Conservation (phyloP, 257 asterid genomes). For the Nicotiana attenuata region DNA sequence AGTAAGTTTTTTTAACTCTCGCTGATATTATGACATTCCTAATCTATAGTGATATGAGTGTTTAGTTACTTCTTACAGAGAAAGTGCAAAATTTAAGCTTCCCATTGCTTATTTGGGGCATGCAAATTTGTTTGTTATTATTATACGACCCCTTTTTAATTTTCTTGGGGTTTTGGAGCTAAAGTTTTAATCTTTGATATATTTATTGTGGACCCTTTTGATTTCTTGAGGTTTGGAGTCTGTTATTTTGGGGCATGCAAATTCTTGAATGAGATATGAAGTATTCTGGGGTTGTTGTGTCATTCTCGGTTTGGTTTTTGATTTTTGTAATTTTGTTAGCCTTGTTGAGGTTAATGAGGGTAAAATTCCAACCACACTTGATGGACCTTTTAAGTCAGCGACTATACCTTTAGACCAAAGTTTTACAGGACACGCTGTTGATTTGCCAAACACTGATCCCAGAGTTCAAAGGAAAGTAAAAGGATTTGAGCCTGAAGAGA, state of each 20-base stretch:
- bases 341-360: slow-evolving; percentile 19
- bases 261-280: slow-evolving; percentile 17
- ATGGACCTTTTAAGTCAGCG: slow-evolving; percentile 80
- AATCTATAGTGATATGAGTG: no score
- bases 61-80: no score
- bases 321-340: slow-evolving; percentile 8
- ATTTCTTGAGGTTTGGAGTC: background rate
- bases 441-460: slow-evolving; percentile 77
- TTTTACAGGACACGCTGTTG: slow-evolving; percentile 70
- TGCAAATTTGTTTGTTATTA: no score
- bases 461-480: slow-evolving; percentile 60
- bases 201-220: background rate
- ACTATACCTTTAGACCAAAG: slow-evolving; percentile 61
- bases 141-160: no score
- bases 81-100: no score
- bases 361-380: slow-evolving; percentile 60
- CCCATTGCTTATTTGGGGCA: no score
- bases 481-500: slow-evolving; percentile 76
- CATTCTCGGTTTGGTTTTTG: background rate
- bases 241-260: background rate
- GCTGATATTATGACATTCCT: no score
- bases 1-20: no score
- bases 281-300: slow-evolving; percentile 3
- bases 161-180: no score
- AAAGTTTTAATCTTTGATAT: no score